Evolutionary conservation across 73 alveolate species (phyloP).

Genomic region (Paramecium bursaria): DNA sequence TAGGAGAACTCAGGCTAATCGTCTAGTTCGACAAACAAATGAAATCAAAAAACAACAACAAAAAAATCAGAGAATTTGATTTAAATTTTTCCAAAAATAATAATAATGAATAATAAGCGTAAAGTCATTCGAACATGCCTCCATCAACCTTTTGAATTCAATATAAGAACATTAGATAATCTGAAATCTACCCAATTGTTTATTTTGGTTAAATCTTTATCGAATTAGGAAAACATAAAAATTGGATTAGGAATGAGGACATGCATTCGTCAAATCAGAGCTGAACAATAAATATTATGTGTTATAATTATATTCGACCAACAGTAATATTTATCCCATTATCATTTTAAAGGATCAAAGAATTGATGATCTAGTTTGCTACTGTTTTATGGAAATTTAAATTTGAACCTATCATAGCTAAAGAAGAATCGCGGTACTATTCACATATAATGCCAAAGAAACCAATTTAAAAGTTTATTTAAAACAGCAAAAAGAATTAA

Average conservation of each 20-base stretch:
- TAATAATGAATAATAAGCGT: not conserved
- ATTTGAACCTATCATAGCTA: not conserved
- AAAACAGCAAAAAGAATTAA: not conserved
- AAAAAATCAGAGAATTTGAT: no score
- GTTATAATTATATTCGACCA: not conserved
- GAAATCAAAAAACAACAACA: no score
- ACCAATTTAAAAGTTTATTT: not conserved
- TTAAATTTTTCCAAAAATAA: no score
- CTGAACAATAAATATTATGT: not conserved
- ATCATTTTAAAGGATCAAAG: not conserved
- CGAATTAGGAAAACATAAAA: not conserved
- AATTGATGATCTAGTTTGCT: not conserved
- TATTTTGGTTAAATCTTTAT: not conserved
- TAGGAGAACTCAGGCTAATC: conserved; percentile 50
- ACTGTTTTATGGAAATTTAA: not conserved
- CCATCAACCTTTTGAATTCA: conserved; percentile 53
- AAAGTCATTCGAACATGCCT: conserved; percentile 23
- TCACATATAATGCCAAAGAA: not conserved
- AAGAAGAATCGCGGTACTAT: not conserved
- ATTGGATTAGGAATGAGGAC: not conserved
- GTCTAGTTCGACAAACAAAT: conserved; percentile 59
- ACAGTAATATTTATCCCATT: no score
- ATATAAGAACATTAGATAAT: conserved; percentile 21
- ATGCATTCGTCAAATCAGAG: not conserved
- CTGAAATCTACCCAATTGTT: not conserved